Evolutionary conservation across 257 asterid species (phyloP).

Genomic region (Cordia subcordata): DNA sequence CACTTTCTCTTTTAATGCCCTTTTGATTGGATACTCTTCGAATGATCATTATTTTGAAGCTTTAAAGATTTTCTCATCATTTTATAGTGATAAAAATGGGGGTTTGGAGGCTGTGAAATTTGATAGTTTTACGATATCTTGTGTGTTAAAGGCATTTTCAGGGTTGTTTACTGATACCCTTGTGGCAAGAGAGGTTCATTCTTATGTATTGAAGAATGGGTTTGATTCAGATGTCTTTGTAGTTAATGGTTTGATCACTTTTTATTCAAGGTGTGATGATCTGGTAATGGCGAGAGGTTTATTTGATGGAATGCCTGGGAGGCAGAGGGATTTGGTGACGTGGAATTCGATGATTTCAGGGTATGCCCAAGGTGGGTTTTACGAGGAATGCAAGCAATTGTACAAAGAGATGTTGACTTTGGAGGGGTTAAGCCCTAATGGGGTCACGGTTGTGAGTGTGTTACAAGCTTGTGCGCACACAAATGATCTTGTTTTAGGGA

Average conservation of each 20-base stretch:
- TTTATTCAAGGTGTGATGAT: slow-evolving; percentile 64
- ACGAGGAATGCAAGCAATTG: slow-evolving; percentile 63
- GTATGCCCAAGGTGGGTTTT: slow-evolving; percentile 66
- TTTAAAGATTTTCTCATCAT: slow-evolving; percentile 31
- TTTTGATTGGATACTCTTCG: slow-evolving; percentile 57
- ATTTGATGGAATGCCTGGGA: slow-evolving; percentile 59
- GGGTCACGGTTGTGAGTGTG: slow-evolving; percentile 55
- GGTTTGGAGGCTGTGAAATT: slow-evolving; percentile 36
- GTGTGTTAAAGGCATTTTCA: slow-evolving; percentile 68
- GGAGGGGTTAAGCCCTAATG: slow-evolving; percentile 47
- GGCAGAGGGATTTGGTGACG: slow-evolving; percentile 73
- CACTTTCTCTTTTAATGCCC: slow-evolving; percentile 72
- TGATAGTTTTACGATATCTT: slow-evolving; percentile 60
- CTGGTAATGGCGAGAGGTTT: slow-evolving; percentile 45
- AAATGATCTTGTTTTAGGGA: slow-evolving; percentile 63
- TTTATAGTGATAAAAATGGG: slow-evolving; percentile 20
- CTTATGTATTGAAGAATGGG: slow-evolving; percentile 54
- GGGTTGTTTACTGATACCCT: slow-evolving; percentile 34
- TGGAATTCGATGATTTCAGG: slow-evolving; percentile 93
- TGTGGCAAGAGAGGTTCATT: slow-evolving; percentile 43
- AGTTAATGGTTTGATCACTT: slow-evolving; percentile 68
- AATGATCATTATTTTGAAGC: slow-evolving; percentile 40
- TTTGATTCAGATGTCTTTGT: slow-evolving; percentile 59
- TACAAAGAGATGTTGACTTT: slow-evolving; percentile 46
- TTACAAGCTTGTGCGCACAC: slow-evolving; percentile 83